phyloP scores from a whole-genome alignment of 768 basidiomycete genomes.

The Postia placenta region DNA sequence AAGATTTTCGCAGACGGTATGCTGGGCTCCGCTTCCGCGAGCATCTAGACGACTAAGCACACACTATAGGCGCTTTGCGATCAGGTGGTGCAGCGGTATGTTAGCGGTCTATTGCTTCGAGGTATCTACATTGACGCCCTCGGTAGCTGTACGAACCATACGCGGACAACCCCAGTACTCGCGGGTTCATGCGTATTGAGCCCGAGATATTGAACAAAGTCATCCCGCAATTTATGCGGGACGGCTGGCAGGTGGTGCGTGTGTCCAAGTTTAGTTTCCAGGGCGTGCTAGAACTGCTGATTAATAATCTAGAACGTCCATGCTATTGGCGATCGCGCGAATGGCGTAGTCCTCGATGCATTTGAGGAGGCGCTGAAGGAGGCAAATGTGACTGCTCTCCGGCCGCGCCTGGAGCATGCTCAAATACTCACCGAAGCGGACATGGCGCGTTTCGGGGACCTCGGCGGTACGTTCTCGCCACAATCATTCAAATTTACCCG shows the following conservation, averaged over 20 bases:
- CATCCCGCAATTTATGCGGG: conserved; percentile 64
- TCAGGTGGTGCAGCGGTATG: conserved; percentile 85
- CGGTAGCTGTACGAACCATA: conserved; percentile 83
- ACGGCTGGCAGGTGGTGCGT: conserved; percentile 89
- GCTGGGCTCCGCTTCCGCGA: conserved; percentile 5
- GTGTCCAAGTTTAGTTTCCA: neutral
- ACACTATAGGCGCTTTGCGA: conserved; percentile 77
- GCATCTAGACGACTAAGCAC: too few species aligned
- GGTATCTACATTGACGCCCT: neutral
- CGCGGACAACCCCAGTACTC: conserved; percentile 66
- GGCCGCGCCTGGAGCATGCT: conserved; percentile 87
- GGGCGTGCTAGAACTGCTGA: too few species aligned
- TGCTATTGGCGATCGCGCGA: conserved; percentile 85
- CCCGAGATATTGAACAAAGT: conserved; percentile 54
- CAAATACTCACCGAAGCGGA: conserved; percentile 79
- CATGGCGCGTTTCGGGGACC: conserved; percentile 66
- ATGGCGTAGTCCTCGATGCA: conserved; percentile 74
- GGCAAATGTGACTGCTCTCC: conserved; percentile 53
- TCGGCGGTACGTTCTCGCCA: conserved; percentile 82
- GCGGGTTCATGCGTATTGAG: conserved; percentile 72
- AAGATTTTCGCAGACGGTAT: conserved; percentile 75
- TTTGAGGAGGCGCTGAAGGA: conserved; percentile 67
- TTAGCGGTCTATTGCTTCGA: neutral
- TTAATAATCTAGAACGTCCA: conserved; percentile 65
- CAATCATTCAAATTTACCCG: too few species aligned